Percentiles rank a stretch among this genome's conserved stretches.
phyloP scores from a whole-genome alignment of 2,329 filamentous ascomycete genomes.

The Calonectria ilicicola region DNA sequence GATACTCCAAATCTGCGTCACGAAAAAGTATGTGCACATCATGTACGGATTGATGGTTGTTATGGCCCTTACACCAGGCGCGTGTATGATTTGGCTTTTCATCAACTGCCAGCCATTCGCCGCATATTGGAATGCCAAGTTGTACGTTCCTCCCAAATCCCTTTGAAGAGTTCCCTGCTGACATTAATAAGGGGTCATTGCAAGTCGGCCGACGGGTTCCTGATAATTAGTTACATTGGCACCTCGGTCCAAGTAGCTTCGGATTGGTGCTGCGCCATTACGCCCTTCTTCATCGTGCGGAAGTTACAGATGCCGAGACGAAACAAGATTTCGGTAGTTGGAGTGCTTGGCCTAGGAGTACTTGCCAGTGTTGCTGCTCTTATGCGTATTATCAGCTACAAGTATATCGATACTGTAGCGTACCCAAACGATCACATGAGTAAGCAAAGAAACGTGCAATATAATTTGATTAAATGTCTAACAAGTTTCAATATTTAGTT shows the following conservation, averaged over 20 bases:
- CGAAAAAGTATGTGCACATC: slow-evolving; percentile 23
- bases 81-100: slow-evolving; percentile 26
- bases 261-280: slow-evolving; percentile 45
- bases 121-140: slow-evolving; percentile 25
- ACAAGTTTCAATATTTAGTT: not conserved
- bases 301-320: slow-evolving; percentile 41
- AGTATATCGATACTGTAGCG: slow-evolving; percentile 16
- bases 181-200: slow-evolving; percentile 12
- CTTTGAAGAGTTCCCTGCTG: not conserved
- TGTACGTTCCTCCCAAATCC: not conserved
- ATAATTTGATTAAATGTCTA: not conserved
- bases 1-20: slow-evolving; percentile 29
- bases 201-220: slow-evolving; percentile 20
- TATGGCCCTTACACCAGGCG: slow-evolving; percentile 2
- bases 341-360: slow-evolving; percentile 23
- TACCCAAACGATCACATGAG: slow-evolving; percentile 23
- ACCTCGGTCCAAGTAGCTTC: slow-evolving; percentile 37
- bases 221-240: slow-evolving; percentile 27
- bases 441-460: not conserved
- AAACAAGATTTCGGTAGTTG: slow-evolving; percentile 33
- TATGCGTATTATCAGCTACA: slow-evolving; percentile 30
- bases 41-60: slow-evolving; percentile 26
- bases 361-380: slow-evolving; percentile 30
- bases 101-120: slow-evolving; percentile 26
- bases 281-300: slow-evolving; percentile 45